A percentile compares a stretch with the other conserved stretches of the same genome.
These are phyloP conservation scores for Euphorbia peplus DNA, from an alignment of 345 rosid species.

Conservation along the genomic window DNA sequence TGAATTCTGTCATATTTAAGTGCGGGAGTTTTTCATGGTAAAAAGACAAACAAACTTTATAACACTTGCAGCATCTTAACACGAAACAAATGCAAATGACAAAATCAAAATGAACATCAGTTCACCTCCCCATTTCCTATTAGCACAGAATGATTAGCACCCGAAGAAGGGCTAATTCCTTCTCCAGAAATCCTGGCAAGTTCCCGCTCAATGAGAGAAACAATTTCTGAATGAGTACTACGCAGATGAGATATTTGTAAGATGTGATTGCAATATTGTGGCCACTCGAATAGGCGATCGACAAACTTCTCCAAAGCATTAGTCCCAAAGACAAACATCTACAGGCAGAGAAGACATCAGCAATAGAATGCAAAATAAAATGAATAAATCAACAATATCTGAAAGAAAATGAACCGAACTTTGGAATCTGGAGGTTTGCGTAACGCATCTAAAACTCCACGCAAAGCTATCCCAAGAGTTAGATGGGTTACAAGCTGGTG, in stretches of 20 bases:
- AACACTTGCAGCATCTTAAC: background rate
- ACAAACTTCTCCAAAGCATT: conserved; percentile 95
- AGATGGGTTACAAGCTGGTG: conserved; percentile 94
- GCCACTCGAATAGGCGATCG: conserved; percentile 94
- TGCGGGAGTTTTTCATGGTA: background rate
- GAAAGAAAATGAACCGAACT: conserved; percentile 41
- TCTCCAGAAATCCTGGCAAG: conserved; percentile 86
- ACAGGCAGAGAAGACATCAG: conserved; percentile 23
- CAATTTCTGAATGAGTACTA: conserved; percentile 73
- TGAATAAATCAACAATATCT: conserved; percentile 1
- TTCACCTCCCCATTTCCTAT: conserved; percentile 69
- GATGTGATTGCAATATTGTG: conserved; percentile 96
- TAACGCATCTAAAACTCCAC: conserved; percentile 87
- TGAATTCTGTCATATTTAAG: background rate
- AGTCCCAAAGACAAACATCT: conserved; percentile 98
- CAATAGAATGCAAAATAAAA: conserved; percentile 7
- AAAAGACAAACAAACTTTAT: background rate
- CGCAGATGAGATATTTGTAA: conserved; percentile 97
- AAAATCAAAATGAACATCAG: background rate
- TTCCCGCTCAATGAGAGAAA: conserved; percentile 78
- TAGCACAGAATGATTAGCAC: conserved; percentile 45
- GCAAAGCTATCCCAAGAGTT: conserved; percentile 89
- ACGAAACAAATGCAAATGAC: background rate
- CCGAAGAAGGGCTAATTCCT: conserved; percentile 39
- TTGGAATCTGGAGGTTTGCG: conserved; percentile 98